Conservation (phyloP, 176 grass and related monocot species). For the Cenchrus fungigraminus region DNA sequence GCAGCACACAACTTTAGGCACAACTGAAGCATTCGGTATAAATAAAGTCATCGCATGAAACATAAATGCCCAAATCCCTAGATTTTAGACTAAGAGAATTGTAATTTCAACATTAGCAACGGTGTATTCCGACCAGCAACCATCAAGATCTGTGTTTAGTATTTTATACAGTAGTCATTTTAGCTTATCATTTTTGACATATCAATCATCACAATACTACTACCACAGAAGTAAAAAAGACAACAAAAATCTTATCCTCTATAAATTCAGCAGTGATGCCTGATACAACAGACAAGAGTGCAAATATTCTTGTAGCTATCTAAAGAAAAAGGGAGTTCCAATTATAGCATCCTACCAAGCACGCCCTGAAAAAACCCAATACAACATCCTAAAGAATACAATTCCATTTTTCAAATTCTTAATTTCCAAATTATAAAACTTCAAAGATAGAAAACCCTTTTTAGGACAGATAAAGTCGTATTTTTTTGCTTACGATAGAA, state of each 20-base stretch:
- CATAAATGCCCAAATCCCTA: not conserved
- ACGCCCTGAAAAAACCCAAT: not conserved
- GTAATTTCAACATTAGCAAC: not conserved
- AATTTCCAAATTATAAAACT: not conserved
- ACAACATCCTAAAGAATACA: not conserved
- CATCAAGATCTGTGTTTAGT: constrained; percentile 15
- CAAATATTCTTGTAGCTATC: constrained; percentile 6
- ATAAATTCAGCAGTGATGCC: constrained; percentile 16
- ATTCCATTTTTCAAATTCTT: not conserved
- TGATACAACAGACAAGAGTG: not conserved
- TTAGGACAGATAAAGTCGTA: not conserved
- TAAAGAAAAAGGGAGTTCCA: not conserved
- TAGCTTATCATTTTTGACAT: constrained; percentile 3
- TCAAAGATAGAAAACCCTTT: not conserved
- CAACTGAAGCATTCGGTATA: constrained; percentile 31
- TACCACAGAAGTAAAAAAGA: not conserved
- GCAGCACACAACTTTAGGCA: not conserved
- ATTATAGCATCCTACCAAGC: not conserved
- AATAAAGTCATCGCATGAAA: constrained; percentile 22
- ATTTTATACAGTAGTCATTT: not conserved
- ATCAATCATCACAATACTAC: not conserved
- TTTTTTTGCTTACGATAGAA: not conserved
- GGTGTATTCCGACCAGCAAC: not conserved
- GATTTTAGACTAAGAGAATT: not conserved
- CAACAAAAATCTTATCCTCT: not conserved